Base-by-base conservation (phyloP, 345 rosid species). In the Psidium friedrichsthalianum region DNA sequence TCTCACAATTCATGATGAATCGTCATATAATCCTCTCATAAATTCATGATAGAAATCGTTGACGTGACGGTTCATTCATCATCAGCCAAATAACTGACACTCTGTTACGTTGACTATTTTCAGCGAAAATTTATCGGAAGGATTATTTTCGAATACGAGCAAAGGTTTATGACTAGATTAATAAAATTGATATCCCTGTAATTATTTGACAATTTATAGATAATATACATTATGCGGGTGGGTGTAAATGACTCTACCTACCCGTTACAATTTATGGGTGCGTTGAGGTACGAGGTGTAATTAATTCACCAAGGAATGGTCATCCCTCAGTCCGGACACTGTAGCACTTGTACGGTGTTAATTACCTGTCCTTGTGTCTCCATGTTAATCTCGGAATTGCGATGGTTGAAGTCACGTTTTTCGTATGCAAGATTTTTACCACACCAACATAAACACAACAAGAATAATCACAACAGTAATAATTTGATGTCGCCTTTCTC, bases 71-170 rank as follows among this genome's bases (percentile, higher is more conserved):
- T 53, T 18, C 8, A 53, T 15, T 53, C 56, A 53, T 16, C 8
- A 3, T 6, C 8, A 1, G 8, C 8, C 21, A 53, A 16, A 7
- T 6, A 5, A 16, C 0, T 16, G 8, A 7, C 8, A 53, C 0
- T 2, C 3, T 3, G 3, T 53, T 18, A 53, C 8, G 4, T 16
- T 0, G 6, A 18, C 0, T 3, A 53, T 53, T 53, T 53, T 15
- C 3, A 8, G 0, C 6, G 7, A 53, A 53, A 53, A 14, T 53
- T 53, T 16, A 1, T 15, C 16, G 1, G 2, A 53, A 53, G 3
- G 21, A 53, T 53, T 15, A 16, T 18, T 1, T 53, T 53, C 16
- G 21, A 53, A 53, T 53, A 14, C 7, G 1, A 3, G 1, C 3
- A 2, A 53, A 53, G 3, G 56, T 53, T 53, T 16, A 53, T 2